Base-by-base conservation (phyloP, 1,139 yeast genomes). In the Spencermartinsiella ligniputridi region DNA sequence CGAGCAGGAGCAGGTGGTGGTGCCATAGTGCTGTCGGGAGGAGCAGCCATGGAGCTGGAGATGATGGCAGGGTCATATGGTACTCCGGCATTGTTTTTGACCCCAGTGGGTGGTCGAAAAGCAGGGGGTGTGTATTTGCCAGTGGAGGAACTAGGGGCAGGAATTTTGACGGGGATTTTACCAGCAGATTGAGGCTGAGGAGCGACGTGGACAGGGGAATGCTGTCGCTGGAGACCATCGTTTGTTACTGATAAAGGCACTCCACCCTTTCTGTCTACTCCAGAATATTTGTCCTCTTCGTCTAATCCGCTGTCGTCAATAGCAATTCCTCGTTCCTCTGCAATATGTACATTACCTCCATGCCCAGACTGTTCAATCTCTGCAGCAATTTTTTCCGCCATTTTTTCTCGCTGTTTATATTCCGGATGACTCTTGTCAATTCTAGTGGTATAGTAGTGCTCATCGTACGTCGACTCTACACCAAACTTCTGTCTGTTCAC, bases 271-370 rank as follows among this genome's bases (percentile, higher is more conserved):
- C 78, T 68, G 47, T 73, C 78, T 43, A 92, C 98, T 38, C 97
- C 97, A 2, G 97, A 88, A 61, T 90, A 92, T 66, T 86, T 86
- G 64, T 89, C 97, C 63, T 94, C 99, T 67, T 92, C 98, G 63
- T 92, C 97, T 55, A 86, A 55, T 2, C 95, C 96, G 50, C 85
- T 77, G 61, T 87, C 96, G 60, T 87, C 96, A 34, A 84, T 76
- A 17, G 63, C 63, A 12, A 79, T 49, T 17, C 96, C 96, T 62
- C 98, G 79, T 65, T 92, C 98, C 62, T 92, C 98, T 50, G 95
- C 88, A 30, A 90, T 54, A 64, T 92, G 97, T 32, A 79, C 70
- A 61, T 87, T 89, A 30, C 82, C 82, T 18, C 83, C 75, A 45
- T 71, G 60, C 5, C 77, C 71, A 52, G 79, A 83, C 36, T 72